A percentile compares a stretch with the other conserved stretches of the same genome.
phyloP scores from a whole-genome alignment of 441 rosid species.

The Isatis lusitanica region DNA sequence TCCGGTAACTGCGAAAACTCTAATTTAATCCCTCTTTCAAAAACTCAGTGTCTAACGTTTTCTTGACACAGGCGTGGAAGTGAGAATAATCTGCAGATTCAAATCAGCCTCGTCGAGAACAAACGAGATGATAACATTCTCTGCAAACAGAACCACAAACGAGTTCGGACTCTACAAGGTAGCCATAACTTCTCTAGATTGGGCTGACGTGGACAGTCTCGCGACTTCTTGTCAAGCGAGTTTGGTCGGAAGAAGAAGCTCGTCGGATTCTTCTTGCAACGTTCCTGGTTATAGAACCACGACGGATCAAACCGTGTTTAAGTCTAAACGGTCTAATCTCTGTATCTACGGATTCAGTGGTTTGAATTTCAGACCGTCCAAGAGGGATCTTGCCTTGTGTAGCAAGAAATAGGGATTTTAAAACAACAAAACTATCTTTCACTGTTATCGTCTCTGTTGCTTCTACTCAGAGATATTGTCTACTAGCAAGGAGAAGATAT shows the following conservation, averaged over 20 bases:
- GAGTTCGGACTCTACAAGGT: slow-evolving; percentile 73
- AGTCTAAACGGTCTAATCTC: slow-evolving; percentile 61
- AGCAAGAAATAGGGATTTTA: slow-evolving; percentile 35
- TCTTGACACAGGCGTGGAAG: slow-evolving; percentile 69
- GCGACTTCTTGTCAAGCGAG: slow-evolving; percentile 74
- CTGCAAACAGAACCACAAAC: slow-evolving; percentile 89
- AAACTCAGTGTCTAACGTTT: background rate
- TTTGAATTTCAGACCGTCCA: slow-evolving; percentile 76
- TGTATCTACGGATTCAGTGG: slow-evolving; percentile 79
- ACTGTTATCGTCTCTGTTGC: background rate
- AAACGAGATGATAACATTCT: slow-evolving; percentile 61
- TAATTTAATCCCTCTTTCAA: no score
- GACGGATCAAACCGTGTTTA: slow-evolving; percentile 66
- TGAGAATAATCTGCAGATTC: slow-evolving; percentile 79
- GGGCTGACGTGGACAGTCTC: slow-evolving; percentile 63
- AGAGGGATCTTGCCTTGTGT: slow-evolving; percentile 58
- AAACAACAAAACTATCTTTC: background rate
- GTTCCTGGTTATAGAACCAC: slow-evolving; percentile 83
- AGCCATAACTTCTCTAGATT: slow-evolving; percentile 74
- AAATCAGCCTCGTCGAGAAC: slow-evolving; percentile 59
- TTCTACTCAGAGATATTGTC: background rate
- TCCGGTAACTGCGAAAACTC: no score
- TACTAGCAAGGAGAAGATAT: background rate
- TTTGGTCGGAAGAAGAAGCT: slow-evolving; percentile 50
- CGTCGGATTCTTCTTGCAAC: slow-evolving; percentile 59